Evolutionary conservation across 768 basidiomycete species (phyloP), one percentile per base, ranked within the genome.

Genomic region (Leccinum obscurum): DNA sequence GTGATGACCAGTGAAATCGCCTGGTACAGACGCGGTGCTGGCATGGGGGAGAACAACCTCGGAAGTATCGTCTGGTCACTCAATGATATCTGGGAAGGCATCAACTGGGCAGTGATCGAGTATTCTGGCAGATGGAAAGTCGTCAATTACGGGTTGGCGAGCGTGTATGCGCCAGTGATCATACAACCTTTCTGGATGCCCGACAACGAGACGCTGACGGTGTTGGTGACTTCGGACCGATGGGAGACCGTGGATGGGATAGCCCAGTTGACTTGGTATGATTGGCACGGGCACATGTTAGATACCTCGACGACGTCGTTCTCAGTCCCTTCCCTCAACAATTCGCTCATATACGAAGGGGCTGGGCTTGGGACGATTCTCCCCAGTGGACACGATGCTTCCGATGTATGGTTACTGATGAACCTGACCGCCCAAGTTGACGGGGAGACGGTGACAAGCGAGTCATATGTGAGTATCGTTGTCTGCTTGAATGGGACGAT

Each of bases 81-180:
- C 56, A 84, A 85, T 64, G 83, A 85, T 67, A 83, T 85, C 56
- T 85, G 83, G 84, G 82, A 85, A 62, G 84, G 80, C 35, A 77
- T 80, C 52, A 82, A 78, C 66, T 85, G 83, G 83, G 77, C 82
- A 3, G 75, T 76, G 51, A 77, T 84, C 65, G 83, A 85, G 63
- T 83, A 83, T 64, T 83, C 81, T 5, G 83, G 85, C 10, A 70
- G 85, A 22, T 85, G 84, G 85, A 85, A 85, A 69, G 83, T 83
- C 2, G 70, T 83, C 57, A 78, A 85, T 59, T 84, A 85, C 64
- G 82, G 78, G 20, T 66, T 82, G 61, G 71, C 80, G 15, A 70
- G 69, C 28, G 74, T 75, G 9, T 85, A 79, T 65, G 71, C 77
- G 1, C 81, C 84, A 10, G 70, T 85, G 28, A 70, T 76, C 54